Base-by-base conservation (phyloP, 768 basidiomycete species). In the Favolaschia claudopus region DNA sequence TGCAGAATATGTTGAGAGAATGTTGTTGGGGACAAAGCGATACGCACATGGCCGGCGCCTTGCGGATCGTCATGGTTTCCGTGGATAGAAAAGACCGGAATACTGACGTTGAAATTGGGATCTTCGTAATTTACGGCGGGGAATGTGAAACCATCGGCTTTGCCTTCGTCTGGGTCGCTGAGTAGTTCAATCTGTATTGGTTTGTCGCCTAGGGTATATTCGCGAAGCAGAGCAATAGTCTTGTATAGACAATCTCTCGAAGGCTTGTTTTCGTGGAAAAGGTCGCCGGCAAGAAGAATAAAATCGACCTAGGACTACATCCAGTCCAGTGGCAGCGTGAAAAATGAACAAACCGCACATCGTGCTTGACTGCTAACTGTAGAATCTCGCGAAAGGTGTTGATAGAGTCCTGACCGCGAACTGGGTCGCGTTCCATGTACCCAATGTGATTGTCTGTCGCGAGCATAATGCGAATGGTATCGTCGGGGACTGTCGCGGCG, bases 31-130 rank as follows among this genome's bases (percentile, higher is more conserved):
- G 17, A 20, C 7, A 32, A 29, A 33, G 45, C 4, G n/a, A n/a
- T n/a, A 76, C 92, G 60, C 67, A 95, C 95, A 9, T 91, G 82
- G 4, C 96, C 95, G 20, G 95, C 89, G 19, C 97, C 97, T 76
- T 99, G 97, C 31, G 97, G 97, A 68, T 99, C 97, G 69, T 99
- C 97, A 74, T 99, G 97, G 70, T 99, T 99, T 38, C 97, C 97
- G 69, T 99, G 97, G 48, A 99, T 99, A 0, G 96, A 98, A 76
- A 99, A 99, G 27, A 99, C 92, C 4, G 97, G 97, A n/a, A 97
- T 93, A 4, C 86, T 87, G 47, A 99, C 83, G 71, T 99, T 99
- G 55, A 98, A 81, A 71, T 99, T 99, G 2, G 90, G 87, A 67
- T 99, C 96, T 73, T 99, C 95, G 69, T 98, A 98, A 73, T 99